Conservation (phyloP, 805 yeast species). For the Metschnikowia aberdeeniae region DNA sequence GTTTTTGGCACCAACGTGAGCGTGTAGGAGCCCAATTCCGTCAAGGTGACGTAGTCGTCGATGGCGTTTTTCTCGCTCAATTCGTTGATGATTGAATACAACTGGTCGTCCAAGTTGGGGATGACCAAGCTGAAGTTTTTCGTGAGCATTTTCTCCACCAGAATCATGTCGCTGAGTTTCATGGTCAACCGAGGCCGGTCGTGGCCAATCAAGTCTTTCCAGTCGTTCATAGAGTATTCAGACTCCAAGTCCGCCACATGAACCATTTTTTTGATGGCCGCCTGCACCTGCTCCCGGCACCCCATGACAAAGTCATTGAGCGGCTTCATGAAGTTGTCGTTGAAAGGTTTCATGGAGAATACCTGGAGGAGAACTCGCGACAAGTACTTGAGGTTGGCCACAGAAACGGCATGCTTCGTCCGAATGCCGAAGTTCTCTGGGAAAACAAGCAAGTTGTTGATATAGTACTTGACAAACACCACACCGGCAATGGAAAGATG, state of each 20-base stretch:
- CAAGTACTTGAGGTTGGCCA: slow-evolving; percentile 53
- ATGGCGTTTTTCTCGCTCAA: slow-evolving; percentile 37
- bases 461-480: slow-evolving; percentile 51
- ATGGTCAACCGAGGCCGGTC: slow-evolving; percentile 45
- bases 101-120: slow-evolving; percentile 51
- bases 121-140: slow-evolving; percentile 42
- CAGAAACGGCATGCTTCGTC: slow-evolving; percentile 26
- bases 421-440: slow-evolving; percentile 59
- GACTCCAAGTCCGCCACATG: slow-evolving; percentile 54
- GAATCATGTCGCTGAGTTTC: slow-evolving; percentile 44
- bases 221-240: slow-evolving; percentile 57
- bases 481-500: slow-evolving; percentile 67
- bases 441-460: slow-evolving; percentile 40
- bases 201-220: slow-evolving; percentile 59
- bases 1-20: slow-evolving; percentile 54
- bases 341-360: slow-evolving; percentile 65
- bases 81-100: slow-evolving; percentile 42
- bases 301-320: slow-evolving; percentile 65
- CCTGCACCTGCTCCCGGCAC: slow-evolving; percentile 44
- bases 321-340: slow-evolving; percentile 71
- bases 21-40: slow-evolving; percentile 50
- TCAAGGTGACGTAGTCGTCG: slow-evolving; percentile 43
- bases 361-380: slow-evolving; percentile 60
- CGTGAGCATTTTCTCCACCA: slow-evolving; percentile 41
- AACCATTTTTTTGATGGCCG: slow-evolving; percentile 45